A percentile compares a stretch with the other conserved stretches of the same genome.
These are phyloP conservation scores for Anisodus acutangulus DNA, from an alignment of 257 asterid genomes.

Conservation along the genomic window DNA sequence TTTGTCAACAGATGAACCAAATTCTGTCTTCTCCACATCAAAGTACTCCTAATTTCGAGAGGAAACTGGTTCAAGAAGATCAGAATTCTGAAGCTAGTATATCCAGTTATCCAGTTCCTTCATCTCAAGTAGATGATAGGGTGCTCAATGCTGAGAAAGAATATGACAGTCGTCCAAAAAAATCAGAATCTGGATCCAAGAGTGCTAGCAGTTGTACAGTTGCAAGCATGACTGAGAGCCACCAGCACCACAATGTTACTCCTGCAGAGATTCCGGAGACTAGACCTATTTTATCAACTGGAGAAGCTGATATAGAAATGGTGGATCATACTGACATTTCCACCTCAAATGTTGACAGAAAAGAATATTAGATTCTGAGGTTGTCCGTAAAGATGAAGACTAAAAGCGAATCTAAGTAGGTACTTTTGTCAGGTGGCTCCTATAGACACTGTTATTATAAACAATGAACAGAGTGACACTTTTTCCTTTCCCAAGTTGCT, in stretches of 20 bases:
- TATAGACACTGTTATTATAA: background rate
- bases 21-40: conserved; percentile 53
- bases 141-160: conserved; percentile 36
- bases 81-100: conserved; percentile 36
- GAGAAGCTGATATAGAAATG: conserved; percentile 23
- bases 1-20: conserved; percentile 50
- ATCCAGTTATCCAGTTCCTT: conserved; percentile 30
- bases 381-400: background rate
- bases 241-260: conserved; percentile 5
- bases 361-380: background rate
- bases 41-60: conserved; percentile 30
- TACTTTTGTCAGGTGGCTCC: background rate
- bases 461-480: background rate
- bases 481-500: background rate
- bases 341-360: background rate
- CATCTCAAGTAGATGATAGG: conserved; percentile 26
- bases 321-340: conserved; percentile 20
- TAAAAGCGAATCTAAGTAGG: background rate
- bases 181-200: conserved; percentile 16
- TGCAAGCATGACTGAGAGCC: background rate
- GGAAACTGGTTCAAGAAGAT: conserved; percentile 34
- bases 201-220: background rate
- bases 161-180: background rate
- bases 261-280: conserved; percentile 8
- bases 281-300: conserved; percentile 14